phyloP scores from a whole-genome alignment of 352 stramenopile genomes.

The Pythium apleroticum region DNA sequence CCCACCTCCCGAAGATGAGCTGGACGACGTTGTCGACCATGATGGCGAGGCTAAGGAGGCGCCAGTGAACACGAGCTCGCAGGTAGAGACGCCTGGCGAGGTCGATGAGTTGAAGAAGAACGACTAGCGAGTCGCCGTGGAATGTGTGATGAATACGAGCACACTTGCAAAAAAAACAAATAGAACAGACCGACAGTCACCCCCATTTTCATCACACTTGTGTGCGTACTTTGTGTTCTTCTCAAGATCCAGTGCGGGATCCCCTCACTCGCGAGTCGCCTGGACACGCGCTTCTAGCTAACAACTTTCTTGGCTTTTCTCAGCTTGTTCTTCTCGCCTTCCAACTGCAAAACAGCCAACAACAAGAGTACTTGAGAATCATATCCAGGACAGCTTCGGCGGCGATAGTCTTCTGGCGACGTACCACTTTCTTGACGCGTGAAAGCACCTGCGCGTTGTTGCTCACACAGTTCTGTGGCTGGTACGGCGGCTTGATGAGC shows the following conservation, averaged over 20 bases:
- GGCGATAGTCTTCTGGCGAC: conserved; percentile 10
- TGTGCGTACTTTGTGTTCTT: background rate
- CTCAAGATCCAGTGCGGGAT: background rate
- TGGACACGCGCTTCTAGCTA: conserved; percentile 17
- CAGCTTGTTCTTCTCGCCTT: conserved; percentile 76
- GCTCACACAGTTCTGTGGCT: conserved; percentile 76
- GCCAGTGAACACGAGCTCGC: background rate
- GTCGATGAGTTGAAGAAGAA: conserved; percentile 12
- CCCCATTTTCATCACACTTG: background rate
- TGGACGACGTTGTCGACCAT: conserved; percentile 7
- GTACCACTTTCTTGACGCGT: conserved; percentile 85
- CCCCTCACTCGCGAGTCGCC: background rate
- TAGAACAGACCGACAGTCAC: background rate
- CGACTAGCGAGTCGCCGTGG: conserved; percentile 2
- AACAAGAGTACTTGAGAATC: background rate
- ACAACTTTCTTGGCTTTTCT: conserved; percentile 54
- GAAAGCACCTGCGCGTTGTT: conserved; percentile 70
- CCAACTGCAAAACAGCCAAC: conserved; percentile 33
- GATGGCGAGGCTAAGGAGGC: background rate
- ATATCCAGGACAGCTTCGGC: background rate
- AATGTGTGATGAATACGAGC: background rate
- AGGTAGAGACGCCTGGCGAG: background rate
- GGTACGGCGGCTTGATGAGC: conserved; percentile 82
- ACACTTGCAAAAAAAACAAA: background rate
- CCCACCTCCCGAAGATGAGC: conserved; percentile 14